Evolutionary conservation across 2,329 filamentous ascomycete species (phyloP), one percentile per base, ranked within the genome.

Genomic region (Claviceps digitariae): DNA sequence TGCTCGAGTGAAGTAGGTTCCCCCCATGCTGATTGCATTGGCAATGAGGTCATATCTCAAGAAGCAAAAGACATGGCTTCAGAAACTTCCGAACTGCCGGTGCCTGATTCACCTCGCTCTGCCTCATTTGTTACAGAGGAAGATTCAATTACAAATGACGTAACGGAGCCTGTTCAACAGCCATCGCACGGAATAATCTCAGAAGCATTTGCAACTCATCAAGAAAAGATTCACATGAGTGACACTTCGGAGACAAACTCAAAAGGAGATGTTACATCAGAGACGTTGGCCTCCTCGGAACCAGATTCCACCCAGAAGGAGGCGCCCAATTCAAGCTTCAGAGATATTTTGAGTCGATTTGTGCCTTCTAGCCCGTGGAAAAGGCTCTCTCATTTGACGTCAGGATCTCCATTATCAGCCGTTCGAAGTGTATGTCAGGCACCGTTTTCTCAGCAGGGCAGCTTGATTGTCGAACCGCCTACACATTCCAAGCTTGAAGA

Each of bases 281-380:
- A 25, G 46, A 12, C 45, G 9, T 12, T 13, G 29, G 3, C 5
- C 9, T 21, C 20, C 1, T 41, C 38, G 10, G 12, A 43, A 7
- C 23, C 45, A 17, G 20, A 10, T 41, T 27, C 40, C 15, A 23
- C 23, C 13, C 41, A 48, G 38, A 50, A 55, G 15, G 50, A 57
- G n/a, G 1, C 51, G 38, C 41, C 51, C 8, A 57, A 55, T 2
- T 59, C 58, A 36, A 59, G 62, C 17, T 51, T 65, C 1, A 63
- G 57, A 23, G 52, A 48, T 34, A 59, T 63, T 10, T 38, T 63
- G 8, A 59, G 60, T 48, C 58, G 51, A 3, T 54, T 61, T 27
- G 57, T 65, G 23, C 59, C 63, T 13, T 54, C 58, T 23, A 60
- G 55, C 7, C 59, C 61, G 12, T 64, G 58, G 64, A 55, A 57